Conservation (phyloP, 192 early-diverging fungal genomes). For the Linnemannia elongata region DNA sequence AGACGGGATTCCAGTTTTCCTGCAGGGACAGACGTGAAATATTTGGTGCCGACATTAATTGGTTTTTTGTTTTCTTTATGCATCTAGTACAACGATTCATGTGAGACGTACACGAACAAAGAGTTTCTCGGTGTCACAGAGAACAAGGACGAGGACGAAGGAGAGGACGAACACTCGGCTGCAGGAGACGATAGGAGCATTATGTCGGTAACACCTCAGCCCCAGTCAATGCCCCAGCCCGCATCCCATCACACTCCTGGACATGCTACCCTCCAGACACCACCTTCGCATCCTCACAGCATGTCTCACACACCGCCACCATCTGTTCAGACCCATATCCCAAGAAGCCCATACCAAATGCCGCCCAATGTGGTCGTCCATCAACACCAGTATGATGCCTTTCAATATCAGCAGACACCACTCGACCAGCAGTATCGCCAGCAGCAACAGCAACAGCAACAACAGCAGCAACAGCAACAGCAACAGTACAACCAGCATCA, state of each 20-base stretch:
- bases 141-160: slow-evolving; percentile 46
- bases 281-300: slow-evolving; percentile 36
- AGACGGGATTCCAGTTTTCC: neutral
- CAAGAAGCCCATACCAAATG: slow-evolving; percentile 49
- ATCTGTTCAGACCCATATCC: slow-evolving; percentile 25
- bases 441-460: slow-evolving; percentile 37
- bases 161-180: slow-evolving; percentile 40
- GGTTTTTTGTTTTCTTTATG: neutral
- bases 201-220: slow-evolving; percentile 52
- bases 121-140: slow-evolving; percentile 44
- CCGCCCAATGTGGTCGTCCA: slow-evolving; percentile 46
- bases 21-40: neutral
- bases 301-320: slow-evolving; percentile 42
- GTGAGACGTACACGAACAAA: slow-evolving; percentile 55
- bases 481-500: slow-evolving; percentile 34
- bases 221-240: slow-evolving; percentile 34
- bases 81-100: slow-evolving; percentile 53
- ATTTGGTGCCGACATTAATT: neutral
- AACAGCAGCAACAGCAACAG: slow-evolving; percentile 39
- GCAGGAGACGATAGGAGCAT: slow-evolving; percentile 52
- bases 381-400: slow-evolving; percentile 37
- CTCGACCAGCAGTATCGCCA: slow-evolving; percentile 44
- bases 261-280: slow-evolving; percentile 46
- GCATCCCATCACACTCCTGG: slow-evolving; percentile 45
- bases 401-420: slow-evolving; percentile 39